Conservation (phyloP, 2,329 filamentous ascomycete species). For the Botrytis cinerea region DNA sequence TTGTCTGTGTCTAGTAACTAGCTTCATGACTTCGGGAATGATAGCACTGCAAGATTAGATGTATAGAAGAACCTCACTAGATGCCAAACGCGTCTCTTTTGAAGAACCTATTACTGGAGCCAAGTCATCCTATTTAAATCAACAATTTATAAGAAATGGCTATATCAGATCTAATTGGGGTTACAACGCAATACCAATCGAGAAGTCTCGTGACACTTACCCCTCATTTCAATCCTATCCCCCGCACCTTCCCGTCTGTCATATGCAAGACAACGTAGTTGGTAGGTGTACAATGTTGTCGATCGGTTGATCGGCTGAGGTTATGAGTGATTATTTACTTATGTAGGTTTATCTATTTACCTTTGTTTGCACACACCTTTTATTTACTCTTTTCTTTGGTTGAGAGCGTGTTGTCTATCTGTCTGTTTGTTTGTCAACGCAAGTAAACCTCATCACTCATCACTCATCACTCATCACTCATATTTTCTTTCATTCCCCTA, state of each 20-base stretch:
- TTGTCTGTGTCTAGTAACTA: not conserved
- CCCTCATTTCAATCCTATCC: slow-evolving; percentile 20
- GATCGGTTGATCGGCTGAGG: not conserved
- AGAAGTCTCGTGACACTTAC: slow-evolving; percentile 18
- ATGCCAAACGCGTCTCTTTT: not conserved
- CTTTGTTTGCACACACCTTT: not conserved
- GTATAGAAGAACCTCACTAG: not conserved
- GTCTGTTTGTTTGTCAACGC: not conserved
- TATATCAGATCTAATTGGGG: not conserved
- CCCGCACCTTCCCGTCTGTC: slow-evolving; percentile 1
- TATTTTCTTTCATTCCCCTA: not conserved
- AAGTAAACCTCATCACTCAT: not conserved
- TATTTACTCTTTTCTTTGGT: not conserved
- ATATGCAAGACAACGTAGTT: no score
- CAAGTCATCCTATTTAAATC: not conserved
- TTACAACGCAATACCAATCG: not conserved
- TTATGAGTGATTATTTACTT: not conserved
- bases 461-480: not conserved
- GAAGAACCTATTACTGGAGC: not conserved
- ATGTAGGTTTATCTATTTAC: not conserved
- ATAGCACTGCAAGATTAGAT: not conserved
- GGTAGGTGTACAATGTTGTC: not conserved
- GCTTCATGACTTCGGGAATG: not conserved
- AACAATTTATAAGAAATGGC: not conserved
- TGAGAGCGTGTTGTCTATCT: not conserved